phyloP scores from a whole-genome alignment of 352 stramenopile genomes.

The Phytophthora citricola region DNA sequence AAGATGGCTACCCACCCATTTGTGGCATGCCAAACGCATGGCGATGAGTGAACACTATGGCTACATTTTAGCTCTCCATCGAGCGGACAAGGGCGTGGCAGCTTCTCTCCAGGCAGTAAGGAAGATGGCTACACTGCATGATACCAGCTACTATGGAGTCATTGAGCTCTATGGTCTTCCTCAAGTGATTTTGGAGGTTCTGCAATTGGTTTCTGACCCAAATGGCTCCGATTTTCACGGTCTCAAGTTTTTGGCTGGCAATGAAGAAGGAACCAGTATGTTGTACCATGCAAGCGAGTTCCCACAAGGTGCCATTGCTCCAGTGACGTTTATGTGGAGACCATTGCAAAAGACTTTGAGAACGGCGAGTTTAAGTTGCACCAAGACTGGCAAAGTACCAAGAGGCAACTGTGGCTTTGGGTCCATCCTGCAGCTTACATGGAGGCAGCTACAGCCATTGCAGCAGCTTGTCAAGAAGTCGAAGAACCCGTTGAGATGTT shows the following conservation, averaged over 20 bases:
- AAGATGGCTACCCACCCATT: conserved; percentile 69
- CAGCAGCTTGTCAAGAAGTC: conserved; percentile 51
- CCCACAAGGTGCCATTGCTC: conserved; percentile 65
- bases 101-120: conserved; percentile 66
- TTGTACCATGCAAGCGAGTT: conserved; percentile 67
- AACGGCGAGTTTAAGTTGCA: conserved; percentile 40
- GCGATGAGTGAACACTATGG: conserved; percentile 61
- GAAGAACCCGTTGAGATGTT: conserved; percentile 65
- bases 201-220: conserved; percentile 74
- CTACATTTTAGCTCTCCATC: conserved; percentile 48
- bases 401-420: conserved; percentile 82
- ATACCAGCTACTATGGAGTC: conserved; percentile 69
- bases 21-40: conserved; percentile 86
- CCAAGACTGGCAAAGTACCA: conserved; percentile 49
- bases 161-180: conserved; percentile 71
- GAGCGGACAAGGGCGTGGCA: conserved; percentile 71
- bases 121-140: conserved; percentile 59
- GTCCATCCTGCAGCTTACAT: conserved; percentile 80
- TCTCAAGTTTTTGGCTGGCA: conserved; percentile 54
- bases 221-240: conserved; percentile 71
- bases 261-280: conserved; percentile 56
- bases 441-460: conserved; percentile 70
- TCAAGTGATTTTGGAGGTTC: conserved; percentile 61
- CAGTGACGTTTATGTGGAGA: conserved; percentile 81
- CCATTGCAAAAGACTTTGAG: conserved; percentile 46